A percentile compares a stretch with the other conserved stretches of the same genome.
Evolutionary conservation across 1,139 yeast species (phyloP).

Genomic region (Diutina catenulata): DNA sequence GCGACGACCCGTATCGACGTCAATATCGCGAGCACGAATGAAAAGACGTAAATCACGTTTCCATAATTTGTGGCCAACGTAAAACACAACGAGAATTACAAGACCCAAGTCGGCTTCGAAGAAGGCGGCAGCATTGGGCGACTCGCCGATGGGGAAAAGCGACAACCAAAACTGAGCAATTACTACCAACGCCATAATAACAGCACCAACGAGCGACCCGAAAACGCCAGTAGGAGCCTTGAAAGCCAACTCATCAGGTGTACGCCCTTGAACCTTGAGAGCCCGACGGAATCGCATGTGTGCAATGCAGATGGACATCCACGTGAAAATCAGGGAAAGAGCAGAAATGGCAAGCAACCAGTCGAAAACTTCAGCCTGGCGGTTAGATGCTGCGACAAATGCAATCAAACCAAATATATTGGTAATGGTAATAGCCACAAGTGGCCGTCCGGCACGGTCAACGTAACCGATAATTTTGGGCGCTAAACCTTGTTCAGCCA

Average conservation of each 20-base stretch:
- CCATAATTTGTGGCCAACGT: conserved; percentile 46
- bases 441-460: conserved; percentile 67
- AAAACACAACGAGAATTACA: conserved; percentile 48
- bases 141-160: conserved; percentile 49
- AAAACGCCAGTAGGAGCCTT: conserved; percentile 53
- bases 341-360: conserved; percentile 11
- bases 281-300: conserved; percentile 12
- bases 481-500: conserved; percentile 74
- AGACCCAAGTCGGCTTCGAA: conserved; percentile 52
- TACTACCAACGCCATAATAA: conserved; percentile 51
- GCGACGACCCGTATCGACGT: conserved; percentile 16
- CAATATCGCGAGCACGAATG: conserved; percentile 14
- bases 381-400: conserved; percentile 10
- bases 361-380: conserved; percentile 10
- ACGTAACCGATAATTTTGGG: conserved; percentile 65
- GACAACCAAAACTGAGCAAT: conserved; percentile 78
- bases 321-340: conserved; percentile 10
- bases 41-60: conserved; percentile 34
- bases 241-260: conserved; percentile 53
- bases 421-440: conserved; percentile 50
- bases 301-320: conserved; percentile 10
- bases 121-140: conserved; percentile 46
- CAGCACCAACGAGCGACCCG: conserved; percentile 60
- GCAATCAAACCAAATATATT: conserved; percentile 15
- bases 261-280: conserved; percentile 9